These are phyloP conservation scores for Salix suchowensis DNA, from an alignment of 345 rosid genomes.

Conservation along the genomic window DNA sequence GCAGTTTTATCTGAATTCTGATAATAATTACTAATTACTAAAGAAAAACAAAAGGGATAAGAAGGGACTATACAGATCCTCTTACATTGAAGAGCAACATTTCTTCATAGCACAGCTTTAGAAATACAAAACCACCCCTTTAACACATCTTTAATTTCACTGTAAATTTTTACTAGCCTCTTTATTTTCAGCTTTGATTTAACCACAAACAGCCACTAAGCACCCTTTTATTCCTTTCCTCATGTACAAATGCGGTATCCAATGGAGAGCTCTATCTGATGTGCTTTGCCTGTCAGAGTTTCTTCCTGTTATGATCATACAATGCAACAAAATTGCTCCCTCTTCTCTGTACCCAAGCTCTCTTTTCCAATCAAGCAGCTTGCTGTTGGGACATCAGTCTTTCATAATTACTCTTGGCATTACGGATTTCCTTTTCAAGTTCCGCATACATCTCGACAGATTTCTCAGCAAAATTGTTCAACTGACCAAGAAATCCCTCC, in stretches of 20 bases:
- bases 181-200: constrained; percentile 11
- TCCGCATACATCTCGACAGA: constrained; percentile 53
- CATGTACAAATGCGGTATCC: constrained; percentile 29
- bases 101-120: not conserved
- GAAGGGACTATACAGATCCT: constrained; percentile 11
- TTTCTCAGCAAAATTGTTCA: constrained; percentile 46
- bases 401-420: constrained; percentile 39
- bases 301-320: not conserved
- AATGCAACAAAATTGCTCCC: not conserved
- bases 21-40: not conserved
- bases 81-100: not conserved
- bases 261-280: not conserved
- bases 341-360: not conserved
- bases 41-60: not conserved
- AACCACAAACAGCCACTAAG: not conserved
- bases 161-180: not conserved
- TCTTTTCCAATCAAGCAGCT: not conserved
- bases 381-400: constrained; percentile 28
- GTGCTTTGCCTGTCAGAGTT: not conserved
- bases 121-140: not conserved
- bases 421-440: constrained; percentile 40
- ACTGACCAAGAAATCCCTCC: constrained; percentile 47
- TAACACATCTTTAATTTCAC: not conserved
- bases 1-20: not conserved
- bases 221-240: constrained; percentile 15